phyloP scores from a whole-genome alignment of 176 grass and related monocot genomes.

The Cymbopogon citratus region DNA sequence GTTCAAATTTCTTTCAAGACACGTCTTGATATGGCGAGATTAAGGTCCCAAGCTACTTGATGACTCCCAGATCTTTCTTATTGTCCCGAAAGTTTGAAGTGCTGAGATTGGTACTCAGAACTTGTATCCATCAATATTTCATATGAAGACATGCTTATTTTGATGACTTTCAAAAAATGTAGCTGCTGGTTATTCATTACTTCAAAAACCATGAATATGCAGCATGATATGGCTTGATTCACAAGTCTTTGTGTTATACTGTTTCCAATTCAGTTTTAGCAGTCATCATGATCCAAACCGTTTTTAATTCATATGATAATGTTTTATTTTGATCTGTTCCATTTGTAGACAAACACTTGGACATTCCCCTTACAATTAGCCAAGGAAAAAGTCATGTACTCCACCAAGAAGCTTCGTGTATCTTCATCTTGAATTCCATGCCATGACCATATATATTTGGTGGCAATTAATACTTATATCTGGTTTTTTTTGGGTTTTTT shows the following conservation, averaged over 20 bases:
- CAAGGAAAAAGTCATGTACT: background rate
- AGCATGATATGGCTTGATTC: background rate
- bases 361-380: background rate
- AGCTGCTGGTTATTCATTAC: background rate
- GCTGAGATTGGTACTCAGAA: background rate
- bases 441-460: too few relatives aligned
- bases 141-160: background rate
- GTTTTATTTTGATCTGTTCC: background rate
- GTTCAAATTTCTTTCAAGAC: conserved; percentile 46
- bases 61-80: background rate
- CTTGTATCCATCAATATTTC: background rate
- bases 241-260: background rate
- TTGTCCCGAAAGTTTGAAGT: background rate
- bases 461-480: too few relatives aligned
- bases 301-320: background rate
- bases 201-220: background rate
- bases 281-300: background rate
- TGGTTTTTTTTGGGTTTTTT: too few relatives aligned
- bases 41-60: background rate
- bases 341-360: background rate
- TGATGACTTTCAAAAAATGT: background rate
- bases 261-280: background rate
- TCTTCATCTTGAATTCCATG: background rate
- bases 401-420: background rate
- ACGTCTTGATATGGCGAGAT: conserved; percentile 28